phyloP scores from a whole-genome alignment of 768 basidiomycete species.

The Saitozyma podzolica region DNA sequence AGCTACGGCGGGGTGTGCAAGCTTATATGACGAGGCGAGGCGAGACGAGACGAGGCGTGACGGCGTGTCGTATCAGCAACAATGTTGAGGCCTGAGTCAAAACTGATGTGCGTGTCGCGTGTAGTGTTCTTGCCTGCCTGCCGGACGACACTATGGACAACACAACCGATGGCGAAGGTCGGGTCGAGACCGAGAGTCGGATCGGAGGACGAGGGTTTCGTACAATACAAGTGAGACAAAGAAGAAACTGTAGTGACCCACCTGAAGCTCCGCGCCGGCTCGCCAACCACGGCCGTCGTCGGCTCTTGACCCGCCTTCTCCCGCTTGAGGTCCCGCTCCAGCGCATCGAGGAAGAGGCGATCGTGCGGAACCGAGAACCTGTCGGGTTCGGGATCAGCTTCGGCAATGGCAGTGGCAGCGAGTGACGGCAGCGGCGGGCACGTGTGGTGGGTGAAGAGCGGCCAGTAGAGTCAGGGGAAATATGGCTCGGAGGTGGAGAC shows the following conservation, averaged over 20 bases:
- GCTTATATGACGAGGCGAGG: too few species aligned
- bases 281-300: conserved; percentile 72
- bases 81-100: too few species aligned
- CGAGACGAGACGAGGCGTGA: too few species aligned
- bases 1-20: too few species aligned
- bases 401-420: too few species aligned
- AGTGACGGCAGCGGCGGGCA: too few species aligned
- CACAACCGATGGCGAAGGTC: too few species aligned
- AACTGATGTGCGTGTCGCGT: not conserved
- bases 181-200: not conserved
- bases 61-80: too few species aligned
- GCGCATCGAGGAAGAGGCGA: conserved; percentile 91
- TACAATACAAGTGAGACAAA: not conserved
- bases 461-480: too few species aligned
- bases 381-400: conserved; percentile 9
- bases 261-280: conserved; percentile 83
- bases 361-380: conserved; percentile 98
- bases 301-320: conserved; percentile 88
- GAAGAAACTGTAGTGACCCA: conserved; percentile 15
- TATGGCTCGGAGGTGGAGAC: not conserved
- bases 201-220: not conserved
- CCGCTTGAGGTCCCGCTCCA: conserved; percentile 92
- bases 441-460: too few species aligned
- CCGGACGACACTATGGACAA: too few species aligned
- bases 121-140: not conserved